Evolutionary conservation across 768 basidiomycete genomes (phyloP).

Genomic region (Rhodotorula taiwanensis): DNA sequence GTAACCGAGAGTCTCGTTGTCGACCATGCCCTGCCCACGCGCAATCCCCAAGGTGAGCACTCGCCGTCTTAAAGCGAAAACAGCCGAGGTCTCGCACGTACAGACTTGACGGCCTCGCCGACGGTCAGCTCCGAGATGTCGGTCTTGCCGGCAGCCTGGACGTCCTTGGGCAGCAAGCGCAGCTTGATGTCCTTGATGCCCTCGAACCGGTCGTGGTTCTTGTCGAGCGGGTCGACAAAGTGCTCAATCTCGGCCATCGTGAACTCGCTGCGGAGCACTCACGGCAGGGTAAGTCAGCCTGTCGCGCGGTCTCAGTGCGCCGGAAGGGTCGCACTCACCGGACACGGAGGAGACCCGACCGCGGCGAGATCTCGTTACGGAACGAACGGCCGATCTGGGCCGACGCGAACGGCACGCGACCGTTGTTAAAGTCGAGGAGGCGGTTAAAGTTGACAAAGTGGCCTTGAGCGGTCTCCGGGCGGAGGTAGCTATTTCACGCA

Average conservation of each 20-base stretch:
- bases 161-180: conserved; percentile 68
- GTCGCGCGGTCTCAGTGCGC: no score
- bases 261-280: conserved; percentile 62
- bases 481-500: conserved; percentile 82
- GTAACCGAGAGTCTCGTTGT: conserved; percentile 96
- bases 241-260: conserved; percentile 99
- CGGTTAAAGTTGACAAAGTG: conserved; percentile 98
- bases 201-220: conserved; percentile 72
- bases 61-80: background rate
- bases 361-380: conserved; percentile 96
- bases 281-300: background rate
- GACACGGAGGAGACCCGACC: conserved; percentile 89
- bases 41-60: no score
- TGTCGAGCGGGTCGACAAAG: conserved; percentile 90
- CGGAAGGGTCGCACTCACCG: conserved; percentile 55
- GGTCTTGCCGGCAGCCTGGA: conserved; percentile 70
- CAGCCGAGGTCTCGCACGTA: no score
- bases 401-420: conserved; percentile 89
- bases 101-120: conserved; percentile 75
- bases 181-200: conserved; percentile 72
- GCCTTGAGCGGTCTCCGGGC: conserved; percentile 96
- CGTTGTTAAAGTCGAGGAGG: conserved; percentile 96
- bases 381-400: conserved; percentile 94
- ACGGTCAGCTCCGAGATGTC: conserved; percentile 61
- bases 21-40: conserved; percentile 59